Percentiles rank a stretch among this genome's conserved stretches.
These are phyloP conservation scores for Macrolepiota dolichaula DNA, from an alignment of 768 basidiomycete genomes.

Conservation along the genomic window DNA sequence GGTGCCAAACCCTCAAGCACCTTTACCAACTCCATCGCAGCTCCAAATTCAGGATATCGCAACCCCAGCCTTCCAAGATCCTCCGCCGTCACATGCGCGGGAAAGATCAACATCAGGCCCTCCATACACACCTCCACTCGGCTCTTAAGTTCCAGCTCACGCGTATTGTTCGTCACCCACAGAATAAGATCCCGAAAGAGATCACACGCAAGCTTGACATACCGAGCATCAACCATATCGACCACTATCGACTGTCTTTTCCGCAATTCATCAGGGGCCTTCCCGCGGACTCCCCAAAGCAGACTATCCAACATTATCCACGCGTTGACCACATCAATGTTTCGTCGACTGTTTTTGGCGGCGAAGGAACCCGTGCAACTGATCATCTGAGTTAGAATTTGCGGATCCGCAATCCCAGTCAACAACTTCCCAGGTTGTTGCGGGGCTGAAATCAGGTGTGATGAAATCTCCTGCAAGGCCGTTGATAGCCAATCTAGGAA, in stretches of 20 bases:
- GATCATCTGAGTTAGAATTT: slow-evolving; percentile 23
- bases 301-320: slow-evolving; percentile 27
- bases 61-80: slow-evolving; percentile 16
- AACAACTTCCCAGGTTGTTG: slow-evolving; percentile 4
- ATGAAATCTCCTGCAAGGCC: slow-evolving; percentile 23
- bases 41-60: slow-evolving; percentile 19
- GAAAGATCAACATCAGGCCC: slow-evolving; percentile 27
- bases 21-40: slow-evolving; percentile 16
- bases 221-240: slow-evolving; percentile 13
- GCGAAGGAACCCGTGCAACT: slow-evolving; percentile 24
- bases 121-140: slow-evolving; percentile 27
- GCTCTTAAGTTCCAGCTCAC: slow-evolving; percentile 21
- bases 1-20: slow-evolving; percentile 16
- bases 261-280: slow-evolving; percentile 7
- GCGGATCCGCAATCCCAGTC: slow-evolving; percentile 14
- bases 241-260: slow-evolving; percentile 11
- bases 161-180: slow-evolving; percentile 21
- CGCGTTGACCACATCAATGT: slow-evolving; percentile 24
- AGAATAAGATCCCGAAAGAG: slow-evolving; percentile 24
- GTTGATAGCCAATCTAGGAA: slow-evolving; percentile 30
- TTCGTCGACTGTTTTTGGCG: slow-evolving; percentile 18
- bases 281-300: slow-evolving; percentile 15
- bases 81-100: slow-evolving; percentile 10
- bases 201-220: slow-evolving; percentile 21
- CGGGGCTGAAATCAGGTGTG: neutral